Base-by-base conservation (phyloP, 163 green algal genomes). In the Chlamydomonas reinhardtii region DNA sequence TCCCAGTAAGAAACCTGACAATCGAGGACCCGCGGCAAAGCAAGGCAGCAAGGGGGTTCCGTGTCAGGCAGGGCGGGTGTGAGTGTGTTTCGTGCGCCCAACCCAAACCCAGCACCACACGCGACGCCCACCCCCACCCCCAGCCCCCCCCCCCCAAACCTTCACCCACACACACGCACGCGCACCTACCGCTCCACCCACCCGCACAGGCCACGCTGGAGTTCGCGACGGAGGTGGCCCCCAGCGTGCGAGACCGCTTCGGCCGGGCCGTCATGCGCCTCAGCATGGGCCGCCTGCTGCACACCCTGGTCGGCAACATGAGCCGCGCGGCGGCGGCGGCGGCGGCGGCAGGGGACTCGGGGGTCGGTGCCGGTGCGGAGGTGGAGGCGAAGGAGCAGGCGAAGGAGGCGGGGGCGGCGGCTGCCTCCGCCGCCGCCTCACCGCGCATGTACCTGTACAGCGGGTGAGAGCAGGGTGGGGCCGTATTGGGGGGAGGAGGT, bases 241-340 rank as follows among this genome's bases (percentile, higher is more conserved):
- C 90, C 17, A 73, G 71, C 6, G 65, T 93, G 12, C 65, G 76
- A 2, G 86, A 90, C 39, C 82, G 81, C 29, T 76, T 89, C 52
- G 88, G 89, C 32, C 76, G 92, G 22, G 83, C 91, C 56, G 82
- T 96, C 43, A 84, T 97, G 70, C 86, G 93, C 2, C 92, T 97
- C 39, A 90, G 88, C 86, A 95, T 97, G 92, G 94, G 94, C 0
- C 87, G 90, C 22, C 88, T 97, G 74, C 86, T 96, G 65, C 72
- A 92, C 66, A 90, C 87, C 24, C 89, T 97, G 72, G 80, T 93
- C 8, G 71, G 54, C 27, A 91, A 92, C 84, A 91, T 93, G 84
- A 72, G 88, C 71, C 0, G 34, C 52, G 71, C 68, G 9, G 73
- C 48, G 15, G 59, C 73, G 65, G 78, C 73, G 82, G 76, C 70